Conservation (phyloP, 164 flowering plant species). For the Vitis rotundifolia region DNA sequence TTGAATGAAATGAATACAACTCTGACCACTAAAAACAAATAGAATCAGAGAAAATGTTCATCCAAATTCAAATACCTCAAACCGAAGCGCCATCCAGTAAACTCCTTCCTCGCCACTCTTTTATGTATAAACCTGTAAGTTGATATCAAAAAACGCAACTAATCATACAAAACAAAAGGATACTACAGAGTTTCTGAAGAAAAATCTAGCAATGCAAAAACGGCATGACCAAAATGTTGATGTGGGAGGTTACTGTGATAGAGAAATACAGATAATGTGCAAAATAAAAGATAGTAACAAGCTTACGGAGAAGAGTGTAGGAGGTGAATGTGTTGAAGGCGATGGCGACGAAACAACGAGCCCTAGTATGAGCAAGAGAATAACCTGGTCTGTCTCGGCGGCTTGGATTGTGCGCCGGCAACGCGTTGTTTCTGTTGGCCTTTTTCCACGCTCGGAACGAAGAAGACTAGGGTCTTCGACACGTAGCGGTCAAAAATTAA, state of each 20-base stretch:
- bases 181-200: neutral
- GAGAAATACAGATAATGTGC: neutral
- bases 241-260: neutral
- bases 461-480: neutral
- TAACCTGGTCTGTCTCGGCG: neutral
- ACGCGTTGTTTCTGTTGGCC: constrained; percentile 2
- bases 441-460: neutral
- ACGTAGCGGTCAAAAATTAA: too few relatives aligned
- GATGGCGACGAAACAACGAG: neutral
- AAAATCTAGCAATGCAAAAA: neutral
- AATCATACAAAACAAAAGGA: neutral
- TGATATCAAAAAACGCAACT: neutral
- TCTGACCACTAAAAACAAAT: neutral
- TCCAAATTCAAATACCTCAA: constrained; percentile 33
- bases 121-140: neutral
- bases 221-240: neutral
- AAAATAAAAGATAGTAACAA: neutral
- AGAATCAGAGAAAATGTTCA: neutral
- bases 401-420: neutral
- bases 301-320: neutral
- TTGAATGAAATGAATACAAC: neutral
- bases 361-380: neutral
- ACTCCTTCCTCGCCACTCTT: neutral
- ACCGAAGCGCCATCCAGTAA: constrained; percentile 45
- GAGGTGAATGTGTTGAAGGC: neutral